A percentile compares a stretch with the other conserved stretches of the same genome.
Evolutionary conservation across 345 rosid genomes (phyloP).

Genomic region (Leavenworthia alabamica): DNA sequence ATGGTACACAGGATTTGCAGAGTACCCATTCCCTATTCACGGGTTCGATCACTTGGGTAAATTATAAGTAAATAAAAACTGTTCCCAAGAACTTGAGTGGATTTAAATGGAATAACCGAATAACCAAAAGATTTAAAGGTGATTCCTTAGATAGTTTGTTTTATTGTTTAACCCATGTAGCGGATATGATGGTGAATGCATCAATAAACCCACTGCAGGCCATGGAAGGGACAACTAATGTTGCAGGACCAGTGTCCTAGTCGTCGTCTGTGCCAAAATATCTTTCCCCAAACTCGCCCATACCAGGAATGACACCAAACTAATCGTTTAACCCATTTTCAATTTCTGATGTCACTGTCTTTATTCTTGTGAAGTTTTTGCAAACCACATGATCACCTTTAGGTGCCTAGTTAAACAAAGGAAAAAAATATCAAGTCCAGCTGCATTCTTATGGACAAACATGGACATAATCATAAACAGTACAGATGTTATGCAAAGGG

Average conservation of each 20-base stretch:
- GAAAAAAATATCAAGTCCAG: constrained; percentile 10
- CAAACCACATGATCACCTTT: constrained; percentile 97
- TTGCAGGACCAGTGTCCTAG: constrained; percentile 32
- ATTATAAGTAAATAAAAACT: background rate
- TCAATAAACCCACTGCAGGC: constrained; percentile 1
- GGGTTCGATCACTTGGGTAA: constrained; percentile 1
- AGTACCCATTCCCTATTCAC: background rate
- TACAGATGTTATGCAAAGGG: background rate
- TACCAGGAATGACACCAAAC: constrained; percentile 91
- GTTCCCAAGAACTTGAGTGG: too few species aligned
- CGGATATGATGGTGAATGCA: constrained; percentile 17
- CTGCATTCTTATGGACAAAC: constrained; percentile 24
- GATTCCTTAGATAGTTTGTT: constrained; percentile 21
- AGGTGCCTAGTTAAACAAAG: constrained; percentile 62
- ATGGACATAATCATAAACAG: background rate
- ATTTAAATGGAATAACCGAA: background rate
- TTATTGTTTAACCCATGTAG: constrained; percentile 2
- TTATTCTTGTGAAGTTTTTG: constrained; percentile 76
- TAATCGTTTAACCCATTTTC: constrained; percentile 83
- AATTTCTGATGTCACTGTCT: constrained; percentile 98
- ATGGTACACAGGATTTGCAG: constrained; percentile 16
- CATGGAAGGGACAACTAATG: constrained; percentile 22
- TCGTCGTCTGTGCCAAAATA: constrained; percentile 96
- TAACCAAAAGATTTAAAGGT: constrained; percentile 7
- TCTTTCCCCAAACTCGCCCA: constrained; percentile 98